Evolutionary conservation across 192 early-diverging fungal species (phyloP).

Genomic region (Podochytrium sp.): DNA sequence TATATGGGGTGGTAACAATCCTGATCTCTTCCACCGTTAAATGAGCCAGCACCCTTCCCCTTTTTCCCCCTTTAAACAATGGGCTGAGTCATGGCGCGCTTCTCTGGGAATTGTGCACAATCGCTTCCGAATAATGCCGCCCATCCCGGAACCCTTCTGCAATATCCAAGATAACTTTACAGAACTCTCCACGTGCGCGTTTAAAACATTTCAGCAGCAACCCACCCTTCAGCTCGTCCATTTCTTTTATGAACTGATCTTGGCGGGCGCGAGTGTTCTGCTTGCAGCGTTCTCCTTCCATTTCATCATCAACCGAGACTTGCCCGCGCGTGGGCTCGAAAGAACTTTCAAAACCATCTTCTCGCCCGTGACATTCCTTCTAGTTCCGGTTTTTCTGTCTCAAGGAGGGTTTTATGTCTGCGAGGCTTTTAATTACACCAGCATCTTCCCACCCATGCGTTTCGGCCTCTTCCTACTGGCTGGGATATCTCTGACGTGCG

Average conservation of each 20-base stretch:
- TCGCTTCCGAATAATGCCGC: too few relatives aligned
- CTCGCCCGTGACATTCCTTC: neutral
- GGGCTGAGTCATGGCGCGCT: too few relatives aligned
- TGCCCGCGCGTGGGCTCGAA: neutral
- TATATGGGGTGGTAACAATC: too few relatives aligned
- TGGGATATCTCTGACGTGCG: neutral
- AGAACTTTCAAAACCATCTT: neutral
- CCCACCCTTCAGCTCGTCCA: neutral
- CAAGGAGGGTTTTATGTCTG: neutral
- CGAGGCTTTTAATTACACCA: neutral
- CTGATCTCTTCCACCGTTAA: too few relatives aligned
- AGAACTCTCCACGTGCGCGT: too few relatives aligned
- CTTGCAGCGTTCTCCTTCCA: neutral
- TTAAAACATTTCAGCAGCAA: too few relatives aligned
- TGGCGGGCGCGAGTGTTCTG: neutral
- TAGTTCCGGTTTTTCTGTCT: neutral
- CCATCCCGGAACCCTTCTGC: too few relatives aligned
- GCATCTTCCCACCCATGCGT: neutral
- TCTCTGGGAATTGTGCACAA: too few relatives aligned
- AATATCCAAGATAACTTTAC: too few relatives aligned
- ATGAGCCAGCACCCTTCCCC: too few relatives aligned
- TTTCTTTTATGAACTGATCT: neutral
- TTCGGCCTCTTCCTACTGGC: neutral
- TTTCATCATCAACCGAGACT: neutral
- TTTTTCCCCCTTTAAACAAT: too few relatives aligned